Evolutionary conservation across 345 rosid genomes (phyloP).

Genomic region (Balakata baccata): DNA sequence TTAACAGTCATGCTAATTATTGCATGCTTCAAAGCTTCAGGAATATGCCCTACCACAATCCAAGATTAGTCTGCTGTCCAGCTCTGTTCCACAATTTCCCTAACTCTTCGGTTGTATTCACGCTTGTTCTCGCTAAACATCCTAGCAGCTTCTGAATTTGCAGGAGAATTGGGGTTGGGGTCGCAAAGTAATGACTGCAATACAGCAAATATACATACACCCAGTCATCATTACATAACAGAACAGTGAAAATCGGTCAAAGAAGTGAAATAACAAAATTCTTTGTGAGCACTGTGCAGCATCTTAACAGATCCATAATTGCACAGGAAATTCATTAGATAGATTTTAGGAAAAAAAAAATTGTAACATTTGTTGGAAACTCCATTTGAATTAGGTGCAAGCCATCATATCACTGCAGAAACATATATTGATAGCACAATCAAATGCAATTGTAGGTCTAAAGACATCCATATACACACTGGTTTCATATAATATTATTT

Average conservation of each 20-base stretch:
- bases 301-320: no score
- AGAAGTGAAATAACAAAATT: no score
- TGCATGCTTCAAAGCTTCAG: conserved; percentile 16
- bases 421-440: no score
- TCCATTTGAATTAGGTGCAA: no score
- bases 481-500: no score
- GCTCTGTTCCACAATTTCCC: conserved; percentile 86
- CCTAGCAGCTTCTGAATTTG: conserved; percentile 95
- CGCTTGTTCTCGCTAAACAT: conserved; percentile 95
- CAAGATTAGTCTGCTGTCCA: conserved; percentile 74
- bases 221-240: background rate
- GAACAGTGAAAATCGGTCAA: background rate
- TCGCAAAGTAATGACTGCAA: conserved; percentile 84
- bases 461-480: no score
- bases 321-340: background rate
- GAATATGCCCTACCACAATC: background rate
- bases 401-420: no score
- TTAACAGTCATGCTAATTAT: background rate
- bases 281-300: no score
- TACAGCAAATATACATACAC: background rate
- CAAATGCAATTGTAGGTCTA: no score
- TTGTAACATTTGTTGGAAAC: background rate
- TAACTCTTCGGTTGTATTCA: conserved; percentile 81
- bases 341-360: background rate
- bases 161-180: conserved; percentile 94